A percentile compares a stretch with the other conserved stretches of the same genome.
Conservation (phyloP, 2,329 filamentous ascomycete genomes). For the Dendrostoma leiphaemia region DNA sequence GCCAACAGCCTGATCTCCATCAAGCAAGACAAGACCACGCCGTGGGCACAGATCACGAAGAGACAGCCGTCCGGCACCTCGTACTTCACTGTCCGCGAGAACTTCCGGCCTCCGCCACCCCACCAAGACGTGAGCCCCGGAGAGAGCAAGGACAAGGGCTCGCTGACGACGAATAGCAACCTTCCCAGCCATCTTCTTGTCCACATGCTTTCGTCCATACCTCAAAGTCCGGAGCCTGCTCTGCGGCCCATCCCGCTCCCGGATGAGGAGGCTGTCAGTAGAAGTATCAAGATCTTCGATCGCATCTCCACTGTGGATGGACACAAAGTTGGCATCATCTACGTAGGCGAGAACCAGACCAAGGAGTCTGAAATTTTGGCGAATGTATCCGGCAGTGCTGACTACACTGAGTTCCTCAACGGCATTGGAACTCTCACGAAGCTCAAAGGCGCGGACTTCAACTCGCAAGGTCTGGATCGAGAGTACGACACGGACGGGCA, state of each 20-base stretch:
- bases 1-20: slow-evolving; percentile 74
- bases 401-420: slow-evolving; percentile 83
- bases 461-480: slow-evolving; percentile 86
- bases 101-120: slow-evolving; percentile 55
- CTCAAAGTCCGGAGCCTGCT: slow-evolving; percentile 53
- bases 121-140: slow-evolving; percentile 51
- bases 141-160: slow-evolving; percentile 48
- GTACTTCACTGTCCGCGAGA: slow-evolving; percentile 57
- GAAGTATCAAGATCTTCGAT: slow-evolving; percentile 81
- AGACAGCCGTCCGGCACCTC: slow-evolving; percentile 69
- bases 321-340: slow-evolving; percentile 93
- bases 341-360: slow-evolving; percentile 84
- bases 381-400: slow-evolving; percentile 81
- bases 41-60: slow-evolving; percentile 69
- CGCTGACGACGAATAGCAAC: slow-evolving; percentile 55
- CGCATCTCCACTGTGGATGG: slow-evolving; percentile 87
- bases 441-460: slow-evolving; percentile 81
- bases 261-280: slow-evolving; percentile 63
- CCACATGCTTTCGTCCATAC: slow-evolving; percentile 63
- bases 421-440: slow-evolving; percentile 79
- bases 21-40: slow-evolving; percentile 65
- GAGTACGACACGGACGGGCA: slow-evolving; percentile 77
- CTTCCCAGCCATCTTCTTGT: slow-evolving; percentile 74
- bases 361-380: slow-evolving; percentile 80
- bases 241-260: slow-evolving; percentile 75